phyloP scores from a whole-genome alignment of 1,284 basidiomycete genomes.

The Boletus sp. region DNA sequence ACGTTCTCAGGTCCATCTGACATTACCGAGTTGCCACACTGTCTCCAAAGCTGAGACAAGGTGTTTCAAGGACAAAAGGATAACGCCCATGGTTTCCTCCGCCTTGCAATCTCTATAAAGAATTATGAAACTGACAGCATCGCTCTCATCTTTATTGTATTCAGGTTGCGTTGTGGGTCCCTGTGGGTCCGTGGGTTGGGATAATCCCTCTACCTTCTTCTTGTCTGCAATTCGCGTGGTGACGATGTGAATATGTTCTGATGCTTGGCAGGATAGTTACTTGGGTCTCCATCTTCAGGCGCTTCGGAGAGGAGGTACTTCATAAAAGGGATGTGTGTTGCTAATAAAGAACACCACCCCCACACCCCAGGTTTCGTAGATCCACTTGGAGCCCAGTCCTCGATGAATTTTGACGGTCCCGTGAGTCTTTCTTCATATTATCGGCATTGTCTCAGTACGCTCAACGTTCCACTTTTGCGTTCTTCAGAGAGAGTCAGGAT shows the following conservation, averaged over 20 bases:
- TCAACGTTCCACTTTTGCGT: neutral
- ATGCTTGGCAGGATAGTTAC: neutral
- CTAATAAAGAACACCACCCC: neutral
- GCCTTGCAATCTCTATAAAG: neutral
- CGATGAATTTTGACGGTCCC: slow-evolving; percentile 16
- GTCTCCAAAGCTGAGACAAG: neutral
- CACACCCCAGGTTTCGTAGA: neutral
- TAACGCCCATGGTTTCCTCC: neutral
- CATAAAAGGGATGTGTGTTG: slow-evolving; percentile 18
- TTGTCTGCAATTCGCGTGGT: slow-evolving; percentile 16
- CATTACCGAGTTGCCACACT: neutral
- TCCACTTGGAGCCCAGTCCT: neutral
- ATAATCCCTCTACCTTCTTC: slow-evolving; percentile 12
- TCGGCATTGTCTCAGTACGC: neutral
- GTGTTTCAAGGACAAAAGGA: slow-evolving; percentile 11
- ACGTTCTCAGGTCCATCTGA: neutral
- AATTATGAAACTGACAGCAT: neutral
- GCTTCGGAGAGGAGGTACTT: neutral
- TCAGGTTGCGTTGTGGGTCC: slow-evolving; percentile 22
- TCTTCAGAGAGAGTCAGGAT: slow-evolving; percentile 12
- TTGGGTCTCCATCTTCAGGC: slow-evolving; percentile 1
- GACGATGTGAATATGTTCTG: slow-evolving; percentile 12
- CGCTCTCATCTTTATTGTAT: slow-evolving; percentile 14
- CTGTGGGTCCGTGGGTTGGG: slow-evolving; percentile 20
- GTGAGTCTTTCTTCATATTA: slow-evolving; percentile 16